These are phyloP conservation scores for Colletotrichum orchidophilum DNA, from an alignment of 2,329 filamentous ascomycete genomes.

Conservation along the genomic window DNA sequence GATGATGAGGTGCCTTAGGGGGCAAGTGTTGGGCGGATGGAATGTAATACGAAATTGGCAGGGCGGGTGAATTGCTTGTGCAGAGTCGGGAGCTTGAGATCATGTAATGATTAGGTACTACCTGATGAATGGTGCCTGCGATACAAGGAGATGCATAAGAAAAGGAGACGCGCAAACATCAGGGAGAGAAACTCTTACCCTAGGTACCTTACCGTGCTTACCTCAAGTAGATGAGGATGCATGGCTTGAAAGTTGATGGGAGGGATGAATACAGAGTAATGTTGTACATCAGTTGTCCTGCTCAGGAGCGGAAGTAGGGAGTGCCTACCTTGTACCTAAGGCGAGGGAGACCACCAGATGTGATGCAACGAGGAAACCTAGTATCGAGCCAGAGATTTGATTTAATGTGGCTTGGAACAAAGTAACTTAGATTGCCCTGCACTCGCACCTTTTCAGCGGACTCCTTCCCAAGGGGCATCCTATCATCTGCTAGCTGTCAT, in stretches of 20 bases:
- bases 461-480: not conserved
- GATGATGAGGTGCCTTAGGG: not conserved
- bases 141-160: not conserved
- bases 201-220: not conserved
- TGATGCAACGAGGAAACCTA: not conserved
- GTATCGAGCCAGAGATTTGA: not conserved
- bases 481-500: not conserved
- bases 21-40: not conserved
- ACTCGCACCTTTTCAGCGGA: not conserved
- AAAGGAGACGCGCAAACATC: not conserved
- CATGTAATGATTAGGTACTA: constrained; percentile 14
- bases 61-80: not conserved
- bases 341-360: not conserved
- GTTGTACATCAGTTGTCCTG: not conserved
- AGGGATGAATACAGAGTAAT: not conserved
- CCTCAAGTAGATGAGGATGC: not conserved
- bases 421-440: not conserved
- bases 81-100: not conserved
- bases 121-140: not conserved
- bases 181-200: not conserved
- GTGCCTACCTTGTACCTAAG: not conserved
- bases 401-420: not conserved
- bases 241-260: not conserved
- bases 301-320: not conserved
- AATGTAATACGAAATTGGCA: constrained; percentile 3